A percentile compares a stretch with the other conserved stretches of the same genome.
phyloP scores from a whole-genome alignment of 108 stramenopile genomes.

The Fistulifera pelliculosa region DNA sequence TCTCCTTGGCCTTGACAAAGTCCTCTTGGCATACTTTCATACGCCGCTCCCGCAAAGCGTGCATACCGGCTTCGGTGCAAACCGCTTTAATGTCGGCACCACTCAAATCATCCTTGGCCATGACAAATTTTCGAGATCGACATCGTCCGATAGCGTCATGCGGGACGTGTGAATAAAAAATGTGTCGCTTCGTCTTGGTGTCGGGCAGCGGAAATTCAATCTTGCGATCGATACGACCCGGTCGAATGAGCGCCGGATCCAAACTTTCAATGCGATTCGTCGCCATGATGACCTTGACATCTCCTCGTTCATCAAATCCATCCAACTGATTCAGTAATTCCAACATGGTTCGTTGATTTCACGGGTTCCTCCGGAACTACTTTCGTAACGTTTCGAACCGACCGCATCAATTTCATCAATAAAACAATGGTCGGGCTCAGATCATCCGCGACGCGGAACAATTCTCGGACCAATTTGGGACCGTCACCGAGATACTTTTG shows the following conservation, averaged over 20 bases:
- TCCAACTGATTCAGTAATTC: conserved; percentile 98
- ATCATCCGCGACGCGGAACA: conserved; percentile 96
- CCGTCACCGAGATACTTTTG: conserved; percentile 99
- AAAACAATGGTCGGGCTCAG: conserved; percentile 95
- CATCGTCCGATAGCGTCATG: conserved; percentile 94
- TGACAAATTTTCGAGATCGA: conserved; percentile 96
- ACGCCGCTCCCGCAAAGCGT: conserved; percentile 96
- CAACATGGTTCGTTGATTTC: conserved; percentile 99
- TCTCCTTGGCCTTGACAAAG: conserved; percentile 98
- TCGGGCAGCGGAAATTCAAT: conserved; percentile 99
- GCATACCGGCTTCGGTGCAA: conserved; percentile 97
- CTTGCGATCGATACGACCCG: conserved; percentile 99
- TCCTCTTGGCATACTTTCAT: conserved; percentile 98
- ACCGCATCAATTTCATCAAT: conserved; percentile 99
- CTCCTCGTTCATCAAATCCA: conserved; percentile 97
- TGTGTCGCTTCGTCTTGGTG: conserved; percentile 95
- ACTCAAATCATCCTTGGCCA: conserved; percentile 96
- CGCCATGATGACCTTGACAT: conserved; percentile 99
- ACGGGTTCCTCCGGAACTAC: conserved; percentile 86
- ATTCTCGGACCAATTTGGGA: conserved; percentile 97
- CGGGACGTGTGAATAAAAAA: conserved; percentile 96
- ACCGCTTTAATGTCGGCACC: conserved; percentile 99
- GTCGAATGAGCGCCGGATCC: conserved; percentile 97
- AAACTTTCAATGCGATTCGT: conserved; percentile 97
- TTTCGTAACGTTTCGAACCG: conserved; percentile 97